These are phyloP conservation scores for Camelina neglecta DNA, from an alignment of 345 rosid species.

Conservation along the genomic window DNA sequence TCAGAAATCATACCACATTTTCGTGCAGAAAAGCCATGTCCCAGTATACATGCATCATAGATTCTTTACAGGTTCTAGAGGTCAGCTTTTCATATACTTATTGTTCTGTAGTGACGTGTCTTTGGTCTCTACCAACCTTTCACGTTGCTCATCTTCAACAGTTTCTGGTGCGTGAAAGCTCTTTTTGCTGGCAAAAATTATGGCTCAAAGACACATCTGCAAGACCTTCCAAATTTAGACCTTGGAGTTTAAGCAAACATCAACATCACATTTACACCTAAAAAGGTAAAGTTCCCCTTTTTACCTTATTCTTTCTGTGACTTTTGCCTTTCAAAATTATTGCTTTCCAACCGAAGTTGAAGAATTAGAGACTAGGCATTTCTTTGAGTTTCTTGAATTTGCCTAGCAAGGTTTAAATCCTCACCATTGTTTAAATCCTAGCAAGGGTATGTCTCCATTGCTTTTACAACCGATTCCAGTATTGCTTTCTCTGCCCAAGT, in stretches of 20 bases:
- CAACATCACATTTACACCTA: constrained; percentile 28
- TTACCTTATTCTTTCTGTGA: constrained; percentile 21
- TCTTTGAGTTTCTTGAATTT: constrained; percentile 7
- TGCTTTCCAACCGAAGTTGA: neutral
- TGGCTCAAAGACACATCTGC: constrained; percentile 29
- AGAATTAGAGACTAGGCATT: constrained; percentile 6
- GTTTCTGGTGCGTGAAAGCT: constrained; percentile 32
- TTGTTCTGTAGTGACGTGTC: constrained; percentile 21
- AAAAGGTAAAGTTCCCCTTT: constrained; percentile 14
- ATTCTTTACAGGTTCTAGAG: constrained; percentile 17
- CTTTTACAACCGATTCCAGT: no score
- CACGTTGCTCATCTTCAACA: constrained; percentile 26
- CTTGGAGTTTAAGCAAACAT: constrained; percentile 31
- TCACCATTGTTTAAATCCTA: no score
- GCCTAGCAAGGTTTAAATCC: constrained; percentile 2
- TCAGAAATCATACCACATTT: neutral
- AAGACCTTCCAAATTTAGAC: constrained; percentile 26
- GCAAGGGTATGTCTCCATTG: no score
- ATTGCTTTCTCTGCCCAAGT: no score
- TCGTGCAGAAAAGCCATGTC: neutral
- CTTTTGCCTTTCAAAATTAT: neutral
- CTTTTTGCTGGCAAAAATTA: constrained; percentile 26
- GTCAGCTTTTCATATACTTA: constrained; percentile 23
- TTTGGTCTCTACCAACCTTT: constrained; percentile 26
- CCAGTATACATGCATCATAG: constrained; percentile 10